Evolutionary conservation across 1,284 basidiomycete genomes (phyloP), one percentile per base, ranked within the genome.

Genomic region (Ceratorhiza oryzae-sativae): DNA sequence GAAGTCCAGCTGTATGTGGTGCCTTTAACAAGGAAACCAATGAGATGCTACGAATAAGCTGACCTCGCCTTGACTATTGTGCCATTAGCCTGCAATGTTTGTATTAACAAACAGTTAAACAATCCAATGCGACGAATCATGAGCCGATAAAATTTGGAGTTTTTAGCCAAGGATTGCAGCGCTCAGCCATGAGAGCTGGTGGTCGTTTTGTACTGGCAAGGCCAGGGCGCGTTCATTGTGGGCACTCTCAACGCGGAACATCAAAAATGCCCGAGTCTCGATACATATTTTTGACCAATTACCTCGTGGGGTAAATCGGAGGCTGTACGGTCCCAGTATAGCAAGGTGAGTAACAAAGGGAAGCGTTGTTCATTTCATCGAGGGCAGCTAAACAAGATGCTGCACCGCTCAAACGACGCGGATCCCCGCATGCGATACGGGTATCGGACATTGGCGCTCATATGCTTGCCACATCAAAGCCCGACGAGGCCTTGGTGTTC

Each of bases 251-350:
- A 55, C 13, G 51, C 25, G 15, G 51, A 2, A 30, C 27, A 45
- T 30, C 51, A 30, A 30, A n/a, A 55, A 30, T 12, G 27, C 10
- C 27, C 27, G 15, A 15, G 51, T 55, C 13, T 55, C 25, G 23
- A 32, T 32, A 30, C 27, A n/a, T 20, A 25, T 2, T 30, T 25
- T 30, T 55, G 23, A 55, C 42, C n/a, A 18, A 15, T 55, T 32
- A 15, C 25, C 51, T 32, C 51, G 51, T 55, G 51, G 9, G 51
- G 25, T 30, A 55, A 34, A 15, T 32, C 27, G 15, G 25, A 55
- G 51, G 51, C 51, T 55, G 51, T 55, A 55, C 51, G 51, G 10
- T 55, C 51, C 51, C 2, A 20, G 51, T 55, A 55, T 55, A 15
- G 51, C 10, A 55, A 55, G 12, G 13, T 30, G 13, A 32, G 23